A percentile compares a stretch with the other conserved stretches of the same genome.
These are phyloP conservation scores for Chamaecyparis obtusa DNA, from an alignment of 75 land plant species.

Conservation along the genomic window DNA sequence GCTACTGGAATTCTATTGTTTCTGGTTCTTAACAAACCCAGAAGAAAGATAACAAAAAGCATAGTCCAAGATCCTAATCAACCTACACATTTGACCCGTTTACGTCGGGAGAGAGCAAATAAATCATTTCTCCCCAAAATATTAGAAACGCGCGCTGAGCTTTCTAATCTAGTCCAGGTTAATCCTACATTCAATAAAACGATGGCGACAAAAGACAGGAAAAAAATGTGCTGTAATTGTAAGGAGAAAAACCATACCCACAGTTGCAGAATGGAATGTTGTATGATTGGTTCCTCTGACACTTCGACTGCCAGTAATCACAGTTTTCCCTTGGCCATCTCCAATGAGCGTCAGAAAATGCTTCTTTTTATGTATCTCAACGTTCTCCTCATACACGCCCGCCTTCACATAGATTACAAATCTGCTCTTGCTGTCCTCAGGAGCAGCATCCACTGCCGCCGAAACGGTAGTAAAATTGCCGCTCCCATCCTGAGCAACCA, in stretches of 20 bases:
- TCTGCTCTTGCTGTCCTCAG: not conserved
- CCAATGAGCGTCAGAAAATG: slow-evolving; percentile 16
- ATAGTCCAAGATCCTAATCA: no score
- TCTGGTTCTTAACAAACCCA: no score
- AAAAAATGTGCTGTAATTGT: no score
- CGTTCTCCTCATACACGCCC: slow-evolving; percentile 13
- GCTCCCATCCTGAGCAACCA: slow-evolving; percentile 27
- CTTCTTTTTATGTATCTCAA: slow-evolving; percentile 6
- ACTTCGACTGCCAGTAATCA: slow-evolving; percentile 11
- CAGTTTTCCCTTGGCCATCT: slow-evolving; percentile 17
- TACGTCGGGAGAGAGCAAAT: no score
- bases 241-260: not conserved
- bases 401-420: slow-evolving; percentile 16
- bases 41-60: no score
- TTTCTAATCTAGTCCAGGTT: no score
- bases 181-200: no score
- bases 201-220: no score
- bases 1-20: no score
- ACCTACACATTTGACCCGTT: no score
- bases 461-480: slow-evolving; percentile 11
- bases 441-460: slow-evolving; percentile 10
- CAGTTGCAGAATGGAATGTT: not conserved
- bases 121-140: no score
- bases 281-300: not conserved
- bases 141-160: no score